A percentile compares a stretch with the other conserved stretches of the same genome.
Conservation (phyloP, 805 yeast genomes). For the Zygosaccharomyces kombuchaensis region DNA sequence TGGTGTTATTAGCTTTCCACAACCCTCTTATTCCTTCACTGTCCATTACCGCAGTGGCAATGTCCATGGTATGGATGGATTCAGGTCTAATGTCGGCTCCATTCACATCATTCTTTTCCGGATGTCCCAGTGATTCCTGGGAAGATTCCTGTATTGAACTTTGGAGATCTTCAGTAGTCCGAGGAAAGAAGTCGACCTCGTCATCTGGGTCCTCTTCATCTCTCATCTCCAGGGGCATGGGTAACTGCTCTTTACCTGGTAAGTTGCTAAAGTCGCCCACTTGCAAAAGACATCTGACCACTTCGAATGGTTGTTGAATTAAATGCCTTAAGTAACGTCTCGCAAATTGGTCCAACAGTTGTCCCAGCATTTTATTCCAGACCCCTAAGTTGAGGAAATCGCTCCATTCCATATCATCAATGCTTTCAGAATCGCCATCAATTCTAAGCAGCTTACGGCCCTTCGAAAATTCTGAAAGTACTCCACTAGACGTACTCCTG, state of each 20-base stretch:
- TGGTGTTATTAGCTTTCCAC: conserved; percentile 71
- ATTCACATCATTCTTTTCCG: neutral
- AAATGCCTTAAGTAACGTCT: conserved; percentile 66
- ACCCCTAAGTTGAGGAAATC: conserved; percentile 62
- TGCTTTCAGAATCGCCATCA: conserved; percentile 23
- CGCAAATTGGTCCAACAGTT: conserved; percentile 56
- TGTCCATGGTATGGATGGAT: conserved; percentile 60
- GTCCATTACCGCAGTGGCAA: conserved; percentile 57
- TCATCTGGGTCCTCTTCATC: conserved; percentile 25
- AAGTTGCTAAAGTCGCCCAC: conserved; percentile 56
- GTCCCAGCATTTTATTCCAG: conserved; percentile 51
- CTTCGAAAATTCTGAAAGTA: conserved; percentile 11
- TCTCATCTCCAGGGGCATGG: conserved; percentile 11
- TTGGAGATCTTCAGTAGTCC: conserved; percentile 11
- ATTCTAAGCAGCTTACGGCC: conserved; percentile 15
- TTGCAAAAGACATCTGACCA: conserved; percentile 71
- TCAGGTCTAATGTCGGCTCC: conserved; percentile 44
- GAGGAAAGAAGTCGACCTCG: conserved; percentile 19
- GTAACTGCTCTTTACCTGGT: conserved; percentile 10
- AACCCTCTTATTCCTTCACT: conserved; percentile 69
- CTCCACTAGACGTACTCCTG: conserved; percentile 7
- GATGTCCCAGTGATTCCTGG: neutral
- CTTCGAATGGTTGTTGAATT: conserved; percentile 84
- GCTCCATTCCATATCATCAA: conserved; percentile 53
- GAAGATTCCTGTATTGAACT: neutral